Percentiles rank a stretch among this genome's conserved stretches.
phyloP scores from a whole-genome alignment of 495 filamentous ascomycete genomes.

The Elasticomyces elasticus region DNA sequence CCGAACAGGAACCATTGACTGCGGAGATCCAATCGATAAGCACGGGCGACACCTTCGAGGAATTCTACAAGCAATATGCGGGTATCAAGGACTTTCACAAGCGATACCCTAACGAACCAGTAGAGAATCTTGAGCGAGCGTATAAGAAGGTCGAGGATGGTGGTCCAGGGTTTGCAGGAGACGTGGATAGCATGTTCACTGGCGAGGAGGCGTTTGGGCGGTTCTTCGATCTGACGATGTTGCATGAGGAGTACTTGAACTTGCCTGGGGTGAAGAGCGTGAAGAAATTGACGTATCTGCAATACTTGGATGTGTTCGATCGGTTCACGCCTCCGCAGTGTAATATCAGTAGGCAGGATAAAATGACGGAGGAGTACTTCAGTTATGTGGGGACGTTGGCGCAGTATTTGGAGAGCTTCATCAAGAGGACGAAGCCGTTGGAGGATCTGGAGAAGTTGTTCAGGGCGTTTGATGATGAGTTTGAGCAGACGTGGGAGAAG shows the following conservation, averaged over 20 bases:
- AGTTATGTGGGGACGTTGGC: conserved; percentile 71
- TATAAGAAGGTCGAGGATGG: conserved; percentile 66
- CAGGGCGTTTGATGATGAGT: conserved; percentile 62
- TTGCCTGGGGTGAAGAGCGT: conserved; percentile 52
- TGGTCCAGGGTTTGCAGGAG: conserved; percentile 41
- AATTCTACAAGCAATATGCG: conserved; percentile 77
- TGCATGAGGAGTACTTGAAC: conserved; percentile 85
- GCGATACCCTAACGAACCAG: conserved; percentile 84
- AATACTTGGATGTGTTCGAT: conserved; percentile 86
- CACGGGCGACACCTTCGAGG: conserved; percentile 80
- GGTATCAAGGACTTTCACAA: conserved; percentile 79
- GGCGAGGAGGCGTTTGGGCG: conserved; percentile 88
- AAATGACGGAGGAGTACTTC: conserved; percentile 85
- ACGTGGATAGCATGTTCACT: conserved; percentile 86
- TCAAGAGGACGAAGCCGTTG: conserved; percentile 68
- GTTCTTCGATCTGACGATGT: conserved; percentile 73
- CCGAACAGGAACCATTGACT: conserved; percentile 57
- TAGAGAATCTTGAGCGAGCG: conserved; percentile 87
- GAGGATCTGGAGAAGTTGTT: conserved; percentile 76
- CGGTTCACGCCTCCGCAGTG: conserved; percentile 63
- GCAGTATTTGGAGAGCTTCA: conserved; percentile 74
- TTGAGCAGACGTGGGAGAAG: conserved; percentile 70
- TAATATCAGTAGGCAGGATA: conserved; percentile 64
- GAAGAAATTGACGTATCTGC: conserved; percentile 75
- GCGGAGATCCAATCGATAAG: conserved; percentile 76